These are phyloP conservation scores for Phytopythium boreale DNA, from an alignment of 352 stramenopile genomes.

Conservation along the genomic window DNA sequence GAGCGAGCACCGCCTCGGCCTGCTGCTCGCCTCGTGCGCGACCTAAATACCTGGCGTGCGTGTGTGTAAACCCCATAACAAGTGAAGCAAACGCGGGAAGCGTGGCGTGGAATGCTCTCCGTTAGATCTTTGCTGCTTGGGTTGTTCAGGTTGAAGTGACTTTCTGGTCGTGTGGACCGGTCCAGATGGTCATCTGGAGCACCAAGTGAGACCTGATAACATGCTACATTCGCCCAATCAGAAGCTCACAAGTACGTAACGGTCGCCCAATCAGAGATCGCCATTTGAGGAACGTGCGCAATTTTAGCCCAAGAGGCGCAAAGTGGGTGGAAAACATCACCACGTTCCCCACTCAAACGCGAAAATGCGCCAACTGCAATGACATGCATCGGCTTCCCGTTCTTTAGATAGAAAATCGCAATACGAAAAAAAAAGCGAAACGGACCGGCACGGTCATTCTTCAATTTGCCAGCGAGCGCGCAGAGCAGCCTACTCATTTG, in stretches of 20 bases:
- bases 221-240: background rate
- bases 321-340: background rate
- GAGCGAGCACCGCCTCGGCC: conserved; percentile 51
- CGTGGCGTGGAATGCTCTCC: background rate
- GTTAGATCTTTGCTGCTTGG: background rate
- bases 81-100: background rate
- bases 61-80: background rate
- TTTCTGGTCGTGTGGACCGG: background rate
- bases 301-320: background rate
- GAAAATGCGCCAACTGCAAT: conserved; percentile 6
- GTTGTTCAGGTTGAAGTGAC: conserved; percentile 3
- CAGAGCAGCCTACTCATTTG: background rate
- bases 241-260: background rate
- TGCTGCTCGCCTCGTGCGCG: conserved; percentile 49
- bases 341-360: no score
- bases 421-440: background rate
- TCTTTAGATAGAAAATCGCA: conserved; percentile 1
- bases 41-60: conserved; percentile 11
- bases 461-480: background rate
- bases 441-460: background rate
- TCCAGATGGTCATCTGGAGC: background rate
- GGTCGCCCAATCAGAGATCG: background rate
- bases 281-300: conserved; percentile 9
- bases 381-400: background rate
- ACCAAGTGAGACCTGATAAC: conserved; percentile 1